Evolutionary conservation across 2,329 filamentous ascomycete species (phyloP).

Genomic region (Aspergillus luchuensis): DNA sequence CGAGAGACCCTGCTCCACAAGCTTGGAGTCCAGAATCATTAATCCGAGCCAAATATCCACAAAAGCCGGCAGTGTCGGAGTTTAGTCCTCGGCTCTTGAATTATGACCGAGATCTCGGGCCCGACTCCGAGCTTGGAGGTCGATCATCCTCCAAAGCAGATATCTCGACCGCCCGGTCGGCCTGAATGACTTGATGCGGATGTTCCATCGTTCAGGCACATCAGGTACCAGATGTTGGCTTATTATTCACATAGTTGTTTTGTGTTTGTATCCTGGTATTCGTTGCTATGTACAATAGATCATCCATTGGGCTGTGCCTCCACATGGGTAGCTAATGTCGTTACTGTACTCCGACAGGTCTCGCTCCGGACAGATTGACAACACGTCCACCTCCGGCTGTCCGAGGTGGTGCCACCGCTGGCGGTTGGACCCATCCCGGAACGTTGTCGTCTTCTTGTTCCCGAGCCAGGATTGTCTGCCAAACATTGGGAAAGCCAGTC

Average conservation of each 20-base stretch:
- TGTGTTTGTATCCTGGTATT: neutral
- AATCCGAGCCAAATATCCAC: neutral
- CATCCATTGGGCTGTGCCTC: neutral
- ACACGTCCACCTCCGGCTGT: constrained; percentile 54
- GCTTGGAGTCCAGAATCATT: neutral
- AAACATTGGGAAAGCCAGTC: constrained; percentile 69
- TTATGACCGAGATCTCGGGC: constrained; percentile 2
- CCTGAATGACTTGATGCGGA: neutral
- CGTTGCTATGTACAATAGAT: neutral
- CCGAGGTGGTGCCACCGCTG: constrained; percentile 25
- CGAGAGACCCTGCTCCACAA: no score
- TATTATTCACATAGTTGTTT: neutral
- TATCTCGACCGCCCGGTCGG: neutral
- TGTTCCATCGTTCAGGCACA: neutral
- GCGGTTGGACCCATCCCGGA: constrained; percentile 70
- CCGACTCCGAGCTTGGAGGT: neutral
- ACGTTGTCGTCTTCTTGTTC: constrained; percentile 65
- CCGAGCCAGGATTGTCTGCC: constrained; percentile 66
- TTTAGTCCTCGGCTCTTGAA: neutral
- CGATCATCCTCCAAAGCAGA: neutral
- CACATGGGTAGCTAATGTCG: neutral
- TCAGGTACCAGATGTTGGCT: neutral
- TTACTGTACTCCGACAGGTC: constrained; percentile 49
- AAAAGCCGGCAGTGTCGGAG: neutral
- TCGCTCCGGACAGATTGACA: constrained; percentile 59